These are phyloP conservation scores for Alternaria sp. DNA, from an alignment of 2,329 filamentous ascomycete genomes.

Conservation along the genomic window DNA sequence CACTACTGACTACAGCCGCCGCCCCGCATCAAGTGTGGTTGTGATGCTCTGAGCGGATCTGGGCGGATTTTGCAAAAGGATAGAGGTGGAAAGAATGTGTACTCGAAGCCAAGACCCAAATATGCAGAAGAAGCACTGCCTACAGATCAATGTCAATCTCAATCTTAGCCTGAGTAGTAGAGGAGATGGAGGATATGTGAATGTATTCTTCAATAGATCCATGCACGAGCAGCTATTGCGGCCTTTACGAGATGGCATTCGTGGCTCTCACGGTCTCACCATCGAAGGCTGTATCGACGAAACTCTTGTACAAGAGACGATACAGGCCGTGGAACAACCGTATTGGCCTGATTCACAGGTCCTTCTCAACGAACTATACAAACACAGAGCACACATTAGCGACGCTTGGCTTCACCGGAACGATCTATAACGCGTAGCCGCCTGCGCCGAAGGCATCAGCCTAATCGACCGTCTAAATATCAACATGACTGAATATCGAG, in stretches of 20 bases:
- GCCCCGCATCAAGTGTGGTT: neutral
- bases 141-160: no score
- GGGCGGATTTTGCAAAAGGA: neutral
- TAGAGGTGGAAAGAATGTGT: neutral
- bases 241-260: neutral
- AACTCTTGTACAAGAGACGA: neutral
- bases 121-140: no score
- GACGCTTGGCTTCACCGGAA: neutral
- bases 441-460: neutral
- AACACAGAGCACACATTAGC: neutral
- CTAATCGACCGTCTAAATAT: neutral
- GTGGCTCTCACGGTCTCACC: neutral
- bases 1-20: neutral
- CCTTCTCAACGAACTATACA: neutral
- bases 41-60: slow-evolving; percentile 1
- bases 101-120: no score
- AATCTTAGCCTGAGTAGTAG: no score
- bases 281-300: slow-evolving; percentile 3
- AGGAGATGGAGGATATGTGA: no score
- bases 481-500: no score
- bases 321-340: neutral
- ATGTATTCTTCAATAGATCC: neutral
- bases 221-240: neutral
- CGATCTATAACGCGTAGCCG: neutral
- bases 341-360: neutral